Evolutionary conservation across 2,329 filamentous ascomycete species (phyloP), one percentile per base, ranked within the genome.

Genomic region (Torrubiella hemipterigena): DNA sequence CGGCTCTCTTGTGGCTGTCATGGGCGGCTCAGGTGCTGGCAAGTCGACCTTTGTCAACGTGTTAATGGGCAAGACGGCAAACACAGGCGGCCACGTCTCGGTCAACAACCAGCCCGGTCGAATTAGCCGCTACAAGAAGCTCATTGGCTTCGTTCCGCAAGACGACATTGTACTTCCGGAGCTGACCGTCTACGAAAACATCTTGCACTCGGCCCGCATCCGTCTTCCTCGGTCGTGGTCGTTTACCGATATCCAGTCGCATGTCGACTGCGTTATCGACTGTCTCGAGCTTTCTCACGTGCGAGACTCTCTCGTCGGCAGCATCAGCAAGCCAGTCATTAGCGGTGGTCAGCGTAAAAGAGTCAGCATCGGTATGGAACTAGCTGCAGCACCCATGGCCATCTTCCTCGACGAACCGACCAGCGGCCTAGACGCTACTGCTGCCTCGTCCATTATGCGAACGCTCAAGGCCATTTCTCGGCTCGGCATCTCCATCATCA

Each of bases 111-210:
- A 55, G 5, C 54, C 61, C 0, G 58, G 61, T 10, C 59, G 58
- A 38, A 56, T 69, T 49, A 57, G 57, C 42, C 52, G 54, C 25
- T 74, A 70, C 47, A 73, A 69, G 47, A 72, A 73, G 44, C 54
- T 74, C 35, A 72, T 75, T 17, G 70, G 70, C 15, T 75, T 73
- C 36, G 71, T 77, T 4, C 71, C 72, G 2, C 71, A 77, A 41
- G 68, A 76, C 38, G 73, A 76, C 44, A 61, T 76, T 17, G 61
- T 76, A 4, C 55, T 74, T 8, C 65, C 69, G 0, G 68, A 77
- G 43, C 49, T 77, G 27, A 77, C 71, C 0, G 70, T 77, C 5
- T 62, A 63, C 30, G 73, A 77, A 45, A 77, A 76, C 35, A 73
- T 77, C 25, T 51, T 73, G 5, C 69, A 76, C 38, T 73, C 69